Evolutionary conservation across 345 rosid genomes (phyloP).

Genomic region (Pseudoturritis turrita): DNA sequence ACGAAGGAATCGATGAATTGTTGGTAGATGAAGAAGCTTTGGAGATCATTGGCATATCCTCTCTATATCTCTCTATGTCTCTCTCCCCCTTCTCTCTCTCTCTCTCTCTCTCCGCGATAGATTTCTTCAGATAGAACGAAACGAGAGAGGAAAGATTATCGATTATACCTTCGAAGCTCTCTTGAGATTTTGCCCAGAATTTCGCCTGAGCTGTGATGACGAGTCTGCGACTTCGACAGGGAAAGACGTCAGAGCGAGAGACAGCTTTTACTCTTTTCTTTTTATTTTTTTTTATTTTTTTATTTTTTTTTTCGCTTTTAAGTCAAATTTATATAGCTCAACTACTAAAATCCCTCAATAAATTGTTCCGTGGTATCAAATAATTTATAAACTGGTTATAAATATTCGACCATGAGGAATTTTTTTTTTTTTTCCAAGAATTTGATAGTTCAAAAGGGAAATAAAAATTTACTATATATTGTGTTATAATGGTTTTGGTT

Average conservation of each 20-base stretch:
- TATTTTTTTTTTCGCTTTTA: background rate
- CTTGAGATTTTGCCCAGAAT: background rate
- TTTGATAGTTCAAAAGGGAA: background rate
- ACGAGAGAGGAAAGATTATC: conserved; percentile 1
- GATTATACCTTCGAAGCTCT: background rate
- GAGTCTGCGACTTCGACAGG: conserved; percentile 37
- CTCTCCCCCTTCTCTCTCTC: conserved; percentile 8
- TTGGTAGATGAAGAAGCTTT: conserved; percentile 75
- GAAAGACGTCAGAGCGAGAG: conserved; percentile 29
- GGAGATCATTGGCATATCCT: conserved; percentile 56
- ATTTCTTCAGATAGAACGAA: background rate
- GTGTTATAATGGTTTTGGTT: background rate
- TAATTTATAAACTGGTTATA: background rate
- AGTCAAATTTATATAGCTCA: conserved; percentile 17
- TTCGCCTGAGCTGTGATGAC: conserved; percentile 32
- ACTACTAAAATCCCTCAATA: conserved; percentile 7
- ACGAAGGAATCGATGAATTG: conserved; percentile 65
- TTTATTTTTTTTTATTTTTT: background rate
- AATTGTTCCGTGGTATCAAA: conserved; percentile 2
- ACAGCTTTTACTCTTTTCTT: conserved; percentile 4
- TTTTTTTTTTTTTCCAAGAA: background rate
- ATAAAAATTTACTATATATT: background rate
- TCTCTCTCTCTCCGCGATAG: background rate
- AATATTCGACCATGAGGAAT: background rate
- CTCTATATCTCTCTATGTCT: conserved; percentile 20